Evolutionary conservation across 495 filamentous ascomycete species (phyloP).

Genomic region (Penicillium parvum): DNA sequence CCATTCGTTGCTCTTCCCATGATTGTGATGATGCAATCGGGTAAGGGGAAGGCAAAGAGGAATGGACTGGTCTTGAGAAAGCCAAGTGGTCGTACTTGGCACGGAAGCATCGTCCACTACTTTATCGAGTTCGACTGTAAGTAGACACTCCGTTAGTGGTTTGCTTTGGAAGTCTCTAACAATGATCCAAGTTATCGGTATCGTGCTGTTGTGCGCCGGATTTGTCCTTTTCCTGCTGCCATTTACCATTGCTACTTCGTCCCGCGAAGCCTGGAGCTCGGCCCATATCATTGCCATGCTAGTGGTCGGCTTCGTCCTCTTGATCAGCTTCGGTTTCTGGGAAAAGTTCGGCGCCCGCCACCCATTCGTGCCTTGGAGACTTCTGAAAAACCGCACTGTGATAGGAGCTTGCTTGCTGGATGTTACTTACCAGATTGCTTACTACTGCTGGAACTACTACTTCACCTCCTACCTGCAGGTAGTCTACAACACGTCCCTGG

Average conservation of each 20-base stretch:
- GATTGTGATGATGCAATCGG: conserved; percentile 39
- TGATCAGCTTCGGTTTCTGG: conserved; percentile 50
- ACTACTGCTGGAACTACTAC: conserved; percentile 49
- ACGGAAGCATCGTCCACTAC: conserved; percentile 44
- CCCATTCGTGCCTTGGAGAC: conserved; percentile 51
- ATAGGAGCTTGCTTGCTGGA: conserved; percentile 55
- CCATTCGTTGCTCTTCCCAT: conserved; percentile 50
- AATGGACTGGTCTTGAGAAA: conserved; percentile 25
- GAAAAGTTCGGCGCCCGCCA: conserved; percentile 49
- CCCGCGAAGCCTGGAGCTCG: conserved; percentile 42
- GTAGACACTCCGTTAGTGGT: background rate
- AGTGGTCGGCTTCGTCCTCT: conserved; percentile 48
- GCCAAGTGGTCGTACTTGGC: conserved; percentile 33
- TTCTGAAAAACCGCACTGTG: conserved; percentile 58
- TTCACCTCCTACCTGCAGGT: conserved; percentile 72
- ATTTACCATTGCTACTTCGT: conserved; percentile 45
- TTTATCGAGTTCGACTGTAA: conserved; percentile 52
- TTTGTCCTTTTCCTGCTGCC: conserved; percentile 58
- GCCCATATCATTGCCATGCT: conserved; percentile 50
- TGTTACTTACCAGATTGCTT: conserved; percentile 52
- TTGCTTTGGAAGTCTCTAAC: background rate
- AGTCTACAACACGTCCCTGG: conserved; percentile 52
- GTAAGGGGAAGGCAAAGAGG: conserved; percentile 50
- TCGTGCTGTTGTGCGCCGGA: conserved; percentile 52
- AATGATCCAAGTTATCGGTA: conserved; percentile 35